Evolutionary conservation across 179 eudicot genomes (phyloP).

Genomic region (Dionaea muscipula): DNA sequence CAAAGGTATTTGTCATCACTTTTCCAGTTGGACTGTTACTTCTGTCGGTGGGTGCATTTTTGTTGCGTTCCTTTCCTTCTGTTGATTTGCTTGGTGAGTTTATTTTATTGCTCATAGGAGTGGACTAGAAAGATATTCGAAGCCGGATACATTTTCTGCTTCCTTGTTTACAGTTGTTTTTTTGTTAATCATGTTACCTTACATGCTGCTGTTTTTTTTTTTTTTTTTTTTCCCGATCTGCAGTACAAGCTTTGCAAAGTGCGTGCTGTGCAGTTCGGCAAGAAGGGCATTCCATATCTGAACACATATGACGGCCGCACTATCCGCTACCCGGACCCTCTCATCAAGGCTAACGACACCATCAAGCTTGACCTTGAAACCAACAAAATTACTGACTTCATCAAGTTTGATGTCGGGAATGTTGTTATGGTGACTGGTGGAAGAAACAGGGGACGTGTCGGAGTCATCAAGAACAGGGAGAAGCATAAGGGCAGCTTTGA

Average conservation of each 20-base stretch:
- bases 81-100: too few species aligned
- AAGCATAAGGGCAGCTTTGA: constrained; percentile 23
- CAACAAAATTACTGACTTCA: constrained; percentile 38
- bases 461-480: constrained; percentile 7
- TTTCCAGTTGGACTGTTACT: neutral
- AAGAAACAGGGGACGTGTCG: constrained; percentile 15
- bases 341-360: constrained; percentile 51
- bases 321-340: constrained; percentile 21
- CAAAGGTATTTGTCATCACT: constrained; percentile 24
- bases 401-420: constrained; percentile 53
- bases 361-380: constrained; percentile 40
- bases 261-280: constrained; percentile 35
- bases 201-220: neutral
- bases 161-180: neutral
- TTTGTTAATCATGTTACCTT: neutral
- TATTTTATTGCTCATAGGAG: too few species aligned
- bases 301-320: constrained; percentile 42
- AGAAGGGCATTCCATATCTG: constrained; percentile 40
- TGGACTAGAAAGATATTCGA: too few species aligned
- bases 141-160: too few species aligned
- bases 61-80: too few species aligned
- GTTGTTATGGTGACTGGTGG: constrained; percentile 56
- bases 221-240: neutral
- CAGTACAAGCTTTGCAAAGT: constrained; percentile 54
- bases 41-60: neutral